Percentiles rank a stretch among this genome's conserved stretches.
These are phyloP conservation scores for Globisporangium megalacanthum DNA, from an alignment of 352 stramenopile genomes.

Conservation along the genomic window DNA sequence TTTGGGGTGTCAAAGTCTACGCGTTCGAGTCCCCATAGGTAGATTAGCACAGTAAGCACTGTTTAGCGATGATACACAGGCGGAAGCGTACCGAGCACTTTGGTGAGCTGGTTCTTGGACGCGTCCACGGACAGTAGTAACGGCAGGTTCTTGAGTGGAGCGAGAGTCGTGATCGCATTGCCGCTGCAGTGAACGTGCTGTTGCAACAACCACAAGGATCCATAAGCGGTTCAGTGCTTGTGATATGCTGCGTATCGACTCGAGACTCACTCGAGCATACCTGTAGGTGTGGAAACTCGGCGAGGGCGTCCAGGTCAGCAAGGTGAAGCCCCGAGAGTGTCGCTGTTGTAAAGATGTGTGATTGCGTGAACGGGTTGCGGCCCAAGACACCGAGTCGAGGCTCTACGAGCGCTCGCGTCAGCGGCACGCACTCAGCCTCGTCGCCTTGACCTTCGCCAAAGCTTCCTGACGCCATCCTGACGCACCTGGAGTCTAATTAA, in stretches of 20 bases:
- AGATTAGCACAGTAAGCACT: not conserved
- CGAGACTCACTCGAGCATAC: slow-evolving; percentile 12
- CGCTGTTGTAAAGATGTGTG: slow-evolving; percentile 58
- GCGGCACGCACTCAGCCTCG: slow-evolving; percentile 14
- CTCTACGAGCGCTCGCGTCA: slow-evolving; percentile 29
- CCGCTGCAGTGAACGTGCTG: slow-evolving; percentile 52
- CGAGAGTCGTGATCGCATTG: slow-evolving; percentile 46
- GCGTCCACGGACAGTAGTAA: slow-evolving; percentile 56
- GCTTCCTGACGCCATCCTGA: slow-evolving; percentile 9
- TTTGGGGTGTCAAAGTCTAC: slow-evolving; percentile 53
- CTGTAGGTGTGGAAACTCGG: slow-evolving; percentile 54
- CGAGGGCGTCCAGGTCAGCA: slow-evolving; percentile 31
- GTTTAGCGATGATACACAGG: not conserved
- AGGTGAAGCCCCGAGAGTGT: slow-evolving; percentile 33
- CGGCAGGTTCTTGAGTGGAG: slow-evolving; percentile 36
- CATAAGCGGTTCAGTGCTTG: not conserved
- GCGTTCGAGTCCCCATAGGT: not conserved
- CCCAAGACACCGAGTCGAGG: slow-evolving; percentile 42
- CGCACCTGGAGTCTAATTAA: slow-evolving; percentile 4
- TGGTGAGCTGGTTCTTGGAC: slow-evolving; percentile 49
- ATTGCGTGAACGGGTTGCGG: slow-evolving; percentile 58
- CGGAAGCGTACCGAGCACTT: slow-evolving; percentile 26
- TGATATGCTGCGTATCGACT: too few species aligned
- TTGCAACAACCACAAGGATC: not conserved
- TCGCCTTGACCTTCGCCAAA: slow-evolving; percentile 12